Percentiles rank a stretch among this genome's conserved stretches.
These are phyloP conservation scores for Epichloe scottii DNA, from an alignment of 2,329 filamentous ascomycete genomes.

Conservation along the genomic window DNA sequence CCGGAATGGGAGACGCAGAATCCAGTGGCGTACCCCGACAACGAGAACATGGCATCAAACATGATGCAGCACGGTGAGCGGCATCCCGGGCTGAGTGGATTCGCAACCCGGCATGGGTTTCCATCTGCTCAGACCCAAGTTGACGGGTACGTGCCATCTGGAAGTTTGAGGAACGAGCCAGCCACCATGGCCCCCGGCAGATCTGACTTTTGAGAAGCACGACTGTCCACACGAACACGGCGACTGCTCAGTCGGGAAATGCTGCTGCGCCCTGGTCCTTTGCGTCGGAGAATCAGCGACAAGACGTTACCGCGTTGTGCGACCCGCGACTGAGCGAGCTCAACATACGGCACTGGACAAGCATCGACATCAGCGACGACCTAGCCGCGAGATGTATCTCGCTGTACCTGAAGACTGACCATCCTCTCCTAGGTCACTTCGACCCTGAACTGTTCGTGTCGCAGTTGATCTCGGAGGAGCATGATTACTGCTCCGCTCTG, in stretches of 20 bases:
- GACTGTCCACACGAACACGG: background rate
- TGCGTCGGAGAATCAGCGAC: too few relatives aligned
- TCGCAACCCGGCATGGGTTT: background rate
- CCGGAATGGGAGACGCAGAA: conserved; percentile 15
- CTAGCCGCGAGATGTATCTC: conserved; percentile 21
- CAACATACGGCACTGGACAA: conserved; percentile 20
- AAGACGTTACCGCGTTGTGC: conserved; percentile 8
- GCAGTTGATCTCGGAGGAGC: conserved; percentile 15
- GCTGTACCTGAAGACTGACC: conserved; percentile 23
- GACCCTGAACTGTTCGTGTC: conserved; percentile 21
- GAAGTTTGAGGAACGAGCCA: too few relatives aligned
- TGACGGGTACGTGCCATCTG: background rate
- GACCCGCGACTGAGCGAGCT: conserved; percentile 16
- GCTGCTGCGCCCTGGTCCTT: background rate
- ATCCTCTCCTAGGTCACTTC: conserved; percentile 25
- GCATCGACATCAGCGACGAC: conserved; percentile 15
- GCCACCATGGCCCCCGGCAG: too few relatives aligned
- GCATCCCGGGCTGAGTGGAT: background rate
- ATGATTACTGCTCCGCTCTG: conserved; percentile 20
- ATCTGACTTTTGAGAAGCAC: background rate
- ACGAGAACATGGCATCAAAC: background rate
- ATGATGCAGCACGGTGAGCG: background rate
- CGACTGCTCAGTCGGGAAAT: background rate
- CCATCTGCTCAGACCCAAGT: background rate
- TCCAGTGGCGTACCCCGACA: conserved; percentile 11